These are phyloP conservation scores for Yamadazyma nakazawae DNA, from an alignment of 805 yeast species.

Conservation along the genomic window DNA sequence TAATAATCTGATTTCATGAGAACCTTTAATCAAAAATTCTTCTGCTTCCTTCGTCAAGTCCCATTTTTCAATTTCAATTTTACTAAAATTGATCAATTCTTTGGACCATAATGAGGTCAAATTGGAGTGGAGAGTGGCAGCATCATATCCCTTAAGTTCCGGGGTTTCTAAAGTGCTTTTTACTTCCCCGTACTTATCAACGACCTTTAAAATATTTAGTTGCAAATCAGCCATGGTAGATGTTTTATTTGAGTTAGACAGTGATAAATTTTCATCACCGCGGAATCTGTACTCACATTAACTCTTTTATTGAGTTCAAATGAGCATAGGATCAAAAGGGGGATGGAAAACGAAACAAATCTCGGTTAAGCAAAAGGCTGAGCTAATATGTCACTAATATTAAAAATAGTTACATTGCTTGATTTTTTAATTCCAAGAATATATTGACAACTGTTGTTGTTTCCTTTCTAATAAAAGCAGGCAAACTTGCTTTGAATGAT, in stretches of 20 bases:
- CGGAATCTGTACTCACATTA: background rate
- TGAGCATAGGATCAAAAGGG: background rate
- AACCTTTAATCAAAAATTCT: slow-evolving; percentile 74
- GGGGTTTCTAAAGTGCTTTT: slow-evolving; percentile 58
- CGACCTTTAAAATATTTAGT: slow-evolving; percentile 56
- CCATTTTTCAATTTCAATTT: slow-evolving; percentile 75
- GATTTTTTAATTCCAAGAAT: background rate
- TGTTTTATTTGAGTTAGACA: background rate
- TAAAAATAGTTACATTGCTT: background rate
- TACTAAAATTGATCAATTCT: slow-evolving; percentile 69
- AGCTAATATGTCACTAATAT: background rate
- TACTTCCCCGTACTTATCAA: slow-evolving; percentile 57
- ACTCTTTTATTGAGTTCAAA: slow-evolving; percentile 1
- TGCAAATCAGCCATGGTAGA: slow-evolving; percentile 66
- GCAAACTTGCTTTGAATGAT: slow-evolving; percentile 1
- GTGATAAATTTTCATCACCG: slow-evolving; percentile 8
- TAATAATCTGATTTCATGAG: slow-evolving; percentile 84
- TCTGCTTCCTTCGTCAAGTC: slow-evolving; percentile 75
- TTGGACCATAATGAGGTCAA: slow-evolving; percentile 83
- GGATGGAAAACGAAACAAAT: background rate
- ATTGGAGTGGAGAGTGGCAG: slow-evolving; percentile 73
- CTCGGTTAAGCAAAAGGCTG: background rate
- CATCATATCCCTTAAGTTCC: slow-evolving; percentile 59
- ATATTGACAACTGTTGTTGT: background rate
- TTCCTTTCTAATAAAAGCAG: background rate